Percentiles rank a stretch among this genome's conserved stretches.
phyloP scores from a whole-genome alignment of 2,329 filamentous ascomycete genomes.

The Leptographium galeiforme region DNA sequence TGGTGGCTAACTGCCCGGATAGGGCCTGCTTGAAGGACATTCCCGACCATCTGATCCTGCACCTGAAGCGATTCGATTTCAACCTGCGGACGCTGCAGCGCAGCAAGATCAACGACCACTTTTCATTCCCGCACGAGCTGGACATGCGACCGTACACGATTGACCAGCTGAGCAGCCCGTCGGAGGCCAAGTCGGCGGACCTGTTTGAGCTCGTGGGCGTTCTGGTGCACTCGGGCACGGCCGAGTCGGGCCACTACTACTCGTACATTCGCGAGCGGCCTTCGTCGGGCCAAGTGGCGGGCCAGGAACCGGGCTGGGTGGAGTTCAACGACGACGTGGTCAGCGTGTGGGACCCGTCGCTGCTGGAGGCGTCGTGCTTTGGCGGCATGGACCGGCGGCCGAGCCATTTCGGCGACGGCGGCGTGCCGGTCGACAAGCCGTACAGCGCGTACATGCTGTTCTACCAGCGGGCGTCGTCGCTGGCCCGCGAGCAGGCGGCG shows the following conservation, averaged over 20 bases:
- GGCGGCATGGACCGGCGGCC: slow-evolving; percentile 50
- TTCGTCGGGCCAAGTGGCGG: slow-evolving; percentile 25
- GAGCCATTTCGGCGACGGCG: slow-evolving; percentile 28
- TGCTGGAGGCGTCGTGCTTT: slow-evolving; percentile 67
- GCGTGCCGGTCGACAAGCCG: slow-evolving; percentile 47
- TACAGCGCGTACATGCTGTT: slow-evolving; percentile 97
- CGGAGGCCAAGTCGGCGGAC: slow-evolving; percentile 47
- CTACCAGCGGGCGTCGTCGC: slow-evolving; percentile 67
- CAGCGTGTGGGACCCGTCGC: slow-evolving; percentile 55
- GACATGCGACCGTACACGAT: slow-evolving; percentile 85
- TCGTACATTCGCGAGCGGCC: slow-evolving; percentile 82
- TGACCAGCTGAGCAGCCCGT: slow-evolving; percentile 59
- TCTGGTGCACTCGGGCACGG: slow-evolving; percentile 82
- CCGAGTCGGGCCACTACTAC: slow-evolving; percentile 93
- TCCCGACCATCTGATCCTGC: slow-evolving; percentile 89
- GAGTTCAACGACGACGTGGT: slow-evolving; percentile 93
- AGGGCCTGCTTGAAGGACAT: slow-evolving; percentile 85
- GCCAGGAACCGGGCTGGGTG: slow-evolving; percentile 50
- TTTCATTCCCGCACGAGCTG: slow-evolving; percentile 71
- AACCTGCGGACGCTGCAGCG: slow-evolving; percentile 64
- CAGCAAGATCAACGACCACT: slow-evolving; percentile 91
- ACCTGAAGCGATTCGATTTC: slow-evolving; percentile 80
- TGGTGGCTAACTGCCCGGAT: not conserved
- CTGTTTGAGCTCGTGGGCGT: slow-evolving; percentile 90
- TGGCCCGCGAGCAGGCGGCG: slow-evolving; percentile 38